Conservation (phyloP, 1,284 basidiomycete species). For the Exsudoporus floridanus region DNA sequence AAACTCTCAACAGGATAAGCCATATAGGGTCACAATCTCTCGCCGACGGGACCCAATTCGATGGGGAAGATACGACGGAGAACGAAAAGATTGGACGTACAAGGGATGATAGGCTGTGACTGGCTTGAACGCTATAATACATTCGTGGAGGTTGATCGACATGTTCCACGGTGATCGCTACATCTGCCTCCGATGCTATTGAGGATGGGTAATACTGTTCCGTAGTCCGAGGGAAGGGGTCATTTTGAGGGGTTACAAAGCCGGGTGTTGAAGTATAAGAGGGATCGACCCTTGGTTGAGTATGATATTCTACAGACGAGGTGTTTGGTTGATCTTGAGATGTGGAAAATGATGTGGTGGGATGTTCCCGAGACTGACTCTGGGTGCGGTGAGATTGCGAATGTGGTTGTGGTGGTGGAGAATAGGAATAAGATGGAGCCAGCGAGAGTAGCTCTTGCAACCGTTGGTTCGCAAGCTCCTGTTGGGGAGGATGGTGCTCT, state of each 20-base stretch:
- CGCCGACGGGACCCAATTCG: not conserved
- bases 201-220: conserved; percentile 8
- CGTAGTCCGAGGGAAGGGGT: conserved; percentile 5
- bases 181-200: conserved; percentile 1
- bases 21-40: no score
- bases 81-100: conserved; percentile 17
- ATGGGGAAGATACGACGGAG: not conserved
- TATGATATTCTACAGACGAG: not conserved
- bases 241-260: not conserved
- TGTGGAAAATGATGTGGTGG: not conserved
- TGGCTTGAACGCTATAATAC: conserved; percentile 17
- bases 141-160: conserved; percentile 4
- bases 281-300: not conserved
- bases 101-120: conserved; percentile 24
- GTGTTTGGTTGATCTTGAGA: not conserved
- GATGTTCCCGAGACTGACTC: conserved; percentile 4
- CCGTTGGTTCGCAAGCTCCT: conserved; percentile 20
- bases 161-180: conserved; percentile 22
- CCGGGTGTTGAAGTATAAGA: conserved; percentile 7
- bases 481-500: conserved; percentile 1
- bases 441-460: conserved; percentile 30
- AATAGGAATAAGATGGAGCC: not conserved
- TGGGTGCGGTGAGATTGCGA: conserved; percentile 1
- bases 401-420: not conserved
- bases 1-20: not conserved